Evolutionary conservation across 2,329 filamentous ascomycete genomes (phyloP).

Genomic region (Ophiostoma sp.): DNA sequence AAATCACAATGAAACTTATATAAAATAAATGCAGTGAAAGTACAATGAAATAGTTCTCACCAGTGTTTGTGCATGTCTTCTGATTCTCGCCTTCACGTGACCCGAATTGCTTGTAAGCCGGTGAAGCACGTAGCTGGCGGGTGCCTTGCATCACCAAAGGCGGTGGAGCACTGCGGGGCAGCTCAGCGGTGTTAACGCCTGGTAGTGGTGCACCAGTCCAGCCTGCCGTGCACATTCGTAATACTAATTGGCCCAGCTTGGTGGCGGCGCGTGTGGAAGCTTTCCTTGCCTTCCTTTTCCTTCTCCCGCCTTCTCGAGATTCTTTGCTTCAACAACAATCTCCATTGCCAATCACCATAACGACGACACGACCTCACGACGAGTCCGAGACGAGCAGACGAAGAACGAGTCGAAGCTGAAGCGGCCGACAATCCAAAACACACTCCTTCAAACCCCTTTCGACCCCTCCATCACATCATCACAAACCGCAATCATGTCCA

Average conservation of each 20-base stretch:
- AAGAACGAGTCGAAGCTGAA: not conserved
- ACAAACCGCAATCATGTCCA: conserved; percentile 30
- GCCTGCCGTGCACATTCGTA: conserved; percentile 13
- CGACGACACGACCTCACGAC: conserved; percentile 10
- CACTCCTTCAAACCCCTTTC: not conserved
- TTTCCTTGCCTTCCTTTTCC: not conserved
- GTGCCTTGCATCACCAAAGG: conserved; percentile 19
- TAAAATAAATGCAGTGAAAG: not conserved
- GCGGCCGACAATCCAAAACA: not conserved
- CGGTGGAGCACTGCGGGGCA: conserved; percentile 14
- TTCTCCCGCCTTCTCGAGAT: conserved; percentile 7
- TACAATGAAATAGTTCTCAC: not conserved
- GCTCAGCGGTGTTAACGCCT: not conserved
- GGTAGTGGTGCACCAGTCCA: no score
- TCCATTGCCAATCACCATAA: not conserved
- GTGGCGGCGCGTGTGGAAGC: not conserved
- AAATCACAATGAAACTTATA: not conserved
- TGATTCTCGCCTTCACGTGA: not conserved
- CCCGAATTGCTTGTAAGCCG: not conserved
- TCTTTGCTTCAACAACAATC: not conserved
- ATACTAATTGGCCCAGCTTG: conserved; percentile 13
- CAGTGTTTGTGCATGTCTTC: not conserved
- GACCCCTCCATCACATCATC: not conserved
- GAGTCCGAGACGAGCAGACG: not conserved
- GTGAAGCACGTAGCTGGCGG: not conserved